Conservation (phyloP, 106 monocot species). For the Acorus gramineus region DNA sequence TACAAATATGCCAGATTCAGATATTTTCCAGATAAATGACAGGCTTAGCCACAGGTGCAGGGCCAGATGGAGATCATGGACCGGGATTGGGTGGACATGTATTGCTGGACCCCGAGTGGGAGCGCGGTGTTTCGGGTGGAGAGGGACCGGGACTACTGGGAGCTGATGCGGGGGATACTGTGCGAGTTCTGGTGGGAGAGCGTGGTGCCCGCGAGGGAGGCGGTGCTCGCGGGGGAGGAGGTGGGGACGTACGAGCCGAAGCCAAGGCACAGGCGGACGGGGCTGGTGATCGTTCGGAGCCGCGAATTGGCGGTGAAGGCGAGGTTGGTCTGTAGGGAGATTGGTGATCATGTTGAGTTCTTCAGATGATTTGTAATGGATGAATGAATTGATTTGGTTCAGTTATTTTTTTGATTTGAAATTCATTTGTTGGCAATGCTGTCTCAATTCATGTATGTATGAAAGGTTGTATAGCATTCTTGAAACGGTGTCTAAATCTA, state of each 20-base stretch:
- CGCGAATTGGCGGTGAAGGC: conserved; percentile 58
- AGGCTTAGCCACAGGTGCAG: conserved; percentile 35
- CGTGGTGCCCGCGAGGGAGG: conserved; percentile 81
- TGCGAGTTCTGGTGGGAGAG: conserved; percentile 78
- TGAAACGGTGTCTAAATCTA: too few species aligned
- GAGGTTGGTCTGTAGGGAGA: conserved; percentile 60
- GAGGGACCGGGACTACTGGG: conserved; percentile 69
- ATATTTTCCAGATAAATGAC: too few species aligned
- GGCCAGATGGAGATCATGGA: conserved; percentile 99
- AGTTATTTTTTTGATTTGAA: too few species aligned
- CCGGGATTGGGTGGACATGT: conserved; percentile 88
- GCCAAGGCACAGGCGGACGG: conserved; percentile 52
- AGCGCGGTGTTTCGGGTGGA: conserved; percentile 61
- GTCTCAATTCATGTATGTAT: too few species aligned
- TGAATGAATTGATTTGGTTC: too few species aligned
- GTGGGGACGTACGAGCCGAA: conserved; percentile 40
- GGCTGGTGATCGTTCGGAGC: conserved; percentile 44
- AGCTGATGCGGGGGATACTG: conserved; percentile 51
- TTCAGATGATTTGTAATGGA: conserved; percentile 26
- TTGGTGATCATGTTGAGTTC: conserved; percentile 81
- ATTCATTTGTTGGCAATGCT: too few species aligned
- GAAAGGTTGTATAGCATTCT: too few species aligned
- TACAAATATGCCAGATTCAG: too few species aligned
- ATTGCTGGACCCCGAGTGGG: conserved; percentile 92
- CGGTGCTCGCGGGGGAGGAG: conserved; percentile 31